phyloP scores from a whole-genome alignment of 1,284 basidiomycete species.

The Uromyces viciae-fabae region DNA sequence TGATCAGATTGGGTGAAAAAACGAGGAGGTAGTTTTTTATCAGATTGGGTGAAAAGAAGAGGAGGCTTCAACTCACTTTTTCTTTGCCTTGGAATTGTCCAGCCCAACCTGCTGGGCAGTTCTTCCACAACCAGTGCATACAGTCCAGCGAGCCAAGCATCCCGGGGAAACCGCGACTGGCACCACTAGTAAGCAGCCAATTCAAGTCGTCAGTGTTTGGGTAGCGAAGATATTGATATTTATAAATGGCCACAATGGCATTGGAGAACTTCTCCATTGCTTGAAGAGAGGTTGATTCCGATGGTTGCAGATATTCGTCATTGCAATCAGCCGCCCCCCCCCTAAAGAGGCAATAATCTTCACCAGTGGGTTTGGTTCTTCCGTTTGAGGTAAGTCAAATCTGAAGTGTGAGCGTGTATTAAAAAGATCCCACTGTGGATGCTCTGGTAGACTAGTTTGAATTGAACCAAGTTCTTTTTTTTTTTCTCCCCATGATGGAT shows the following conservation, averaged over 20 bases:
- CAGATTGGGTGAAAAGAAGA: neutral
- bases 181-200: neutral
- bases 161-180: neutral
- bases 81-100: slow-evolving; percentile 20
- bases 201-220: neutral
- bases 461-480: too few relatives aligned
- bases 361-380: neutral
- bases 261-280: neutral
- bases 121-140: slow-evolving; percentile 23
- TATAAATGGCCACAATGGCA: neutral
- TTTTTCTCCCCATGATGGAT: too few relatives aligned
- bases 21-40: too few relatives aligned
- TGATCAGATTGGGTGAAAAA: neutral
- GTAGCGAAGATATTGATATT: neutral
- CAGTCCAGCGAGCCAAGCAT: slow-evolving; percentile 6
- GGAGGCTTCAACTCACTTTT: neutral
- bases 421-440: too few relatives aligned
- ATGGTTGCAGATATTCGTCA: neutral
- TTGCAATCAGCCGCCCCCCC: neutral
- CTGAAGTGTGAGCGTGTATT: too few relatives aligned
- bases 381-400: too few relatives aligned
- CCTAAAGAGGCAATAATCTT: neutral
- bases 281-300: neutral
- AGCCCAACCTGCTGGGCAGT: slow-evolving; percentile 7
- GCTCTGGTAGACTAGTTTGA: too few relatives aligned